Evolutionary conservation across 1,284 basidiomycete species (phyloP).

Genomic region (Filobasidium uniguttulatum): DNA sequence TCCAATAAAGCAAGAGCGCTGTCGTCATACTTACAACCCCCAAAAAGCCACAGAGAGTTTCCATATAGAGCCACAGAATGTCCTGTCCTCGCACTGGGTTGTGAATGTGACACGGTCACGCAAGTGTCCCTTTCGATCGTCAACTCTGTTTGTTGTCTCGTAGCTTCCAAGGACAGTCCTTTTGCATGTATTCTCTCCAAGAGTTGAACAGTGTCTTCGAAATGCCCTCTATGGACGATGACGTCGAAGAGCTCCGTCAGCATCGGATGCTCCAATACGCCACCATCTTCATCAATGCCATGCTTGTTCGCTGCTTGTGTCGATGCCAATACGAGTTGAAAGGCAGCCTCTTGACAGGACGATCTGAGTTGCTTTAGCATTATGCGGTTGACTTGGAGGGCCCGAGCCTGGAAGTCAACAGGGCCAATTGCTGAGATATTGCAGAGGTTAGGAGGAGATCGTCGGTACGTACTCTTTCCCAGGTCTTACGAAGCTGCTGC

Average conservation of each 20-base stretch:
- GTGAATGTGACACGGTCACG: too few species aligned
- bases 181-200: too few species aligned
- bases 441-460: neutral
- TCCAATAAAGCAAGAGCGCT: too few species aligned
- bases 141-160: too few species aligned
- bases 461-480: neutral
- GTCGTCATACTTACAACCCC: slow-evolving; percentile 2
- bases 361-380: slow-evolving; percentile 11
- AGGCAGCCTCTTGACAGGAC: neutral
- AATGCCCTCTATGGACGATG: slow-evolving; percentile 8
- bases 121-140: too few species aligned
- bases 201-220: neutral
- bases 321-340: neutral
- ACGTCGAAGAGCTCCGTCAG: slow-evolving; percentile 4
- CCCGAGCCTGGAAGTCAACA: slow-evolving; percentile 5
- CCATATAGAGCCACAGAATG: too few species aligned
- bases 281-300: neutral
- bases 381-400: slow-evolving; percentile 8
- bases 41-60: slow-evolving; percentile 6
- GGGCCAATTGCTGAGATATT: too few species aligned
- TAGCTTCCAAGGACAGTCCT: too few species aligned
- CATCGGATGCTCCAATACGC: slow-evolving; percentile 9
- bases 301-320: neutral
- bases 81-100: too few species aligned
- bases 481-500: slow-evolving; percentile 1